These are phyloP conservation scores for Trichoderma gamsii DNA, from an alignment of 495 filamentous ascomycete genomes.

Conservation along the genomic window DNA sequence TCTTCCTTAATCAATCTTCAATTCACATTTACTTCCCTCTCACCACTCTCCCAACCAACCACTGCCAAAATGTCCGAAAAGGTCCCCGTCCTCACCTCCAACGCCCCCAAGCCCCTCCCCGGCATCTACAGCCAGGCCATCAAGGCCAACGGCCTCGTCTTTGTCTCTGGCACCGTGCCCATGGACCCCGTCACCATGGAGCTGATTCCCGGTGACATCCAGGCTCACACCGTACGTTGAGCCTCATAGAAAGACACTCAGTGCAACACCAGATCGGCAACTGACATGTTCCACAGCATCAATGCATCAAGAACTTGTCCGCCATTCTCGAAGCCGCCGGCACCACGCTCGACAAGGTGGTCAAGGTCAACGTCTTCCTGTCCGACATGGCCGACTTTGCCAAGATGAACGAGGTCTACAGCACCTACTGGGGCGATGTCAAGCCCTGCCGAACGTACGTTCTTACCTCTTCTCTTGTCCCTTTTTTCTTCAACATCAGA, in stretches of 20 bases:
- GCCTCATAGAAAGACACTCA: not conserved
- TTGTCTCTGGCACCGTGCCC: constrained; percentile 51
- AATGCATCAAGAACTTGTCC: constrained; percentile 44
- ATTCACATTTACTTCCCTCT: not conserved
- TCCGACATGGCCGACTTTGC: constrained; percentile 61
- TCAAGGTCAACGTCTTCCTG: constrained; percentile 64
- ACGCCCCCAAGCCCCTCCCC: constrained; percentile 49
- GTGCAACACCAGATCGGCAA: constrained; percentile 21
- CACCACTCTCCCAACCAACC: not conserved
- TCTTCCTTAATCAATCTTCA: not conserved
- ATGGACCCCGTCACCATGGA: constrained; percentile 44
- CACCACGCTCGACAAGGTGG: constrained; percentile 51
- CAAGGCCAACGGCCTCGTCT: constrained; percentile 52
- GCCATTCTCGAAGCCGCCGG: constrained; percentile 56
- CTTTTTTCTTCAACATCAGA: not conserved
- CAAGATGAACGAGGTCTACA: constrained; percentile 57
- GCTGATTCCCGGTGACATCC: constrained; percentile 47
- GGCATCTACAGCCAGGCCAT: constrained; percentile 50
- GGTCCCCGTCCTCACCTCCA: constrained; percentile 40
- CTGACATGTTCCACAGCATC: constrained; percentile 37
- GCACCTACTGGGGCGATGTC: constrained; percentile 50
- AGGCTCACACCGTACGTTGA: constrained; percentile 46
- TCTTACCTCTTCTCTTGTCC: not conserved
- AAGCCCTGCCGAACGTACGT: constrained; percentile 13
- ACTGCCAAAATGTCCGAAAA: constrained; percentile 22